phyloP scores from a whole-genome alignment of 2,329 filamentous ascomycete genomes.

The Sporothrix brasiliensis region DNA sequence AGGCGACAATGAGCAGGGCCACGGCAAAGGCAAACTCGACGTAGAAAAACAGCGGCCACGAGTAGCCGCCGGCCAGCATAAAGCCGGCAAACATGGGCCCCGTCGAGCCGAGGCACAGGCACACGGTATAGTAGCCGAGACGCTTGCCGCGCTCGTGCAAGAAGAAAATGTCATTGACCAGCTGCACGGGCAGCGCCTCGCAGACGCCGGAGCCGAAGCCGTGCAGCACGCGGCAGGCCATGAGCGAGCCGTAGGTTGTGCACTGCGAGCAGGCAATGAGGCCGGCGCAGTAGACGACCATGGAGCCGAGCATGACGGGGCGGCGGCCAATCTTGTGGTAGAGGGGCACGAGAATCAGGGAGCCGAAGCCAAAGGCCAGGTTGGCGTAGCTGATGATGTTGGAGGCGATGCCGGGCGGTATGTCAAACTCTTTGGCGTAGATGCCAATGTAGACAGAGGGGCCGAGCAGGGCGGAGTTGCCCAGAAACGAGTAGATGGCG shows the following conservation, averaged over 20 bases:
- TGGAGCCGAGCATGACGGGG: conserved; percentile 49
- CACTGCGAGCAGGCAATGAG: conserved; percentile 47
- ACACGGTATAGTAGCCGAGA: conserved; percentile 63
- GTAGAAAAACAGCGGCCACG: conserved; percentile 65
- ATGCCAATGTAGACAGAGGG: conserved; percentile 62
- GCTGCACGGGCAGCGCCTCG: conserved; percentile 51
- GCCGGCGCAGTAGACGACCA: conserved; percentile 46
- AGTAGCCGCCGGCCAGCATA: conserved; percentile 61
- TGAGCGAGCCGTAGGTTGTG: conserved; percentile 44
- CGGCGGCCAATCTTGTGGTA: conserved; percentile 56
- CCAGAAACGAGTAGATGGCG: conserved; percentile 61
- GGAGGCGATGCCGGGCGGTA: conserved; percentile 56
- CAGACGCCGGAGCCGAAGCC: conserved; percentile 50
- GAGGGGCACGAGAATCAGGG: conserved; percentile 58
- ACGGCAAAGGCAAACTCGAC: conserved; percentile 57
- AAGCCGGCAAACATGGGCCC: conserved; percentile 63
- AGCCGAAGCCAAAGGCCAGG: conserved; percentile 61
- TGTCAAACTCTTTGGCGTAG: conserved; percentile 55
- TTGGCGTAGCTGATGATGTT: conserved; percentile 63
- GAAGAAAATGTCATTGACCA: conserved; percentile 53
- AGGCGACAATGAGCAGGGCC: conserved; percentile 41
- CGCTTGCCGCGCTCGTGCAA: conserved; percentile 54
- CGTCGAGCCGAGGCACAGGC: conserved; percentile 58
- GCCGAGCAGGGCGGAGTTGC: conserved; percentile 59
- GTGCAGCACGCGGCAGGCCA: conserved; percentile 48